Evolutionary conservation across 805 yeast genomes (phyloP).

Genomic region (Brettanomyces custersianus): DNA sequence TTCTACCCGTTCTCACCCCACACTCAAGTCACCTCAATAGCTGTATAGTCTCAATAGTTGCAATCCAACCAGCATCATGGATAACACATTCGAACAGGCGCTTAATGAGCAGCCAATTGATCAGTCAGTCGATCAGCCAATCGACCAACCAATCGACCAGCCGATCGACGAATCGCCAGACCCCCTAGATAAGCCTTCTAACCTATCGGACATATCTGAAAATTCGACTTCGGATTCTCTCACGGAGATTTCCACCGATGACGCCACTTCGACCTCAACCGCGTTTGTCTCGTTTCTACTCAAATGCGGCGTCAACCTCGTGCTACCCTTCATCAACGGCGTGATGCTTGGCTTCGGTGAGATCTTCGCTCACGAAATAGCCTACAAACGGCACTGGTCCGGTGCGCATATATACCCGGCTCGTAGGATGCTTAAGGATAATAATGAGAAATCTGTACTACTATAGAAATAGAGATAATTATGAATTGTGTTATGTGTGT

Average conservation of each 20-base stretch:
- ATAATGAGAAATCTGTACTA: constrained; percentile 4
- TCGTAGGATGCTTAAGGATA: constrained; percentile 8
- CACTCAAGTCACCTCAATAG: too few species aligned
- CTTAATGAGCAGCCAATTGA: too few species aligned
- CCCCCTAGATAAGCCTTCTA: too few species aligned
- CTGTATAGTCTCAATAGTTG: too few species aligned
- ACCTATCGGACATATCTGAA: too few species aligned
- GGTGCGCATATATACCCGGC: constrained; percentile 37
- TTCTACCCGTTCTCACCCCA: too few species aligned
- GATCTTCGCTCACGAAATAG: constrained; percentile 85
- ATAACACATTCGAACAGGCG: too few species aligned
- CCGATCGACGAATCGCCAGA: too few species aligned
- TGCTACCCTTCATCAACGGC: constrained; percentile 86
- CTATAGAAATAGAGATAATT: neutral
- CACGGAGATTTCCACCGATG: neutral
- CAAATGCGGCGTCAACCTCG: constrained; percentile 60
- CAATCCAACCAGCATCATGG: too few species aligned
- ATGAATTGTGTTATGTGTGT: too few species aligned
- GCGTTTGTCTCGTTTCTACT: constrained; percentile 31
- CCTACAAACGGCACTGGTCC: constrained; percentile 68
- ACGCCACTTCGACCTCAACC: constrained; percentile 3
- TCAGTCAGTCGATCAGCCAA: too few species aligned
- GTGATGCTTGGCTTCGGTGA: constrained; percentile 96
- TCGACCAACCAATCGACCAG: too few species aligned
- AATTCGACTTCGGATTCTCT: neutral